Conservation (phyloP, 2,329 filamentous ascomycete genomes). For the Ceratocystis huliohia region DNA sequence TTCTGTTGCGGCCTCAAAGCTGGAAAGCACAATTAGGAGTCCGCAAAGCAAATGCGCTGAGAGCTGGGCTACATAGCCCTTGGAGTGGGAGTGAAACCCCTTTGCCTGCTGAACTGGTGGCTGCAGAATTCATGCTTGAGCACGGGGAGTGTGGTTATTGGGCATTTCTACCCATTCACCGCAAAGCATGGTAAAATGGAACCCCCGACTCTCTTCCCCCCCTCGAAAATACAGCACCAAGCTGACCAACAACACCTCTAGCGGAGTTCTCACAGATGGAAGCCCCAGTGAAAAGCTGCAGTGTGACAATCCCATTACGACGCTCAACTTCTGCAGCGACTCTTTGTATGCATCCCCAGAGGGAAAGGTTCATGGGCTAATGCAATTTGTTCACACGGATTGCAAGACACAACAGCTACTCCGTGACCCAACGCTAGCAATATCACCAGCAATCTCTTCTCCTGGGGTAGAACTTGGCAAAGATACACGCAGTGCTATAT, state of each 20-base stretch:
- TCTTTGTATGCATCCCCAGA: slow-evolving; percentile 7
- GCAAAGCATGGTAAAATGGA: slow-evolving; percentile 13
- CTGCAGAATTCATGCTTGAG: slow-evolving; percentile 3
- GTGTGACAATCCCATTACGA: slow-evolving; percentile 5
- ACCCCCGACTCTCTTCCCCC: not conserved
- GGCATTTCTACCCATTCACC: slow-evolving; percentile 17
- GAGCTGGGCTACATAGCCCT: slow-evolving; percentile 1
- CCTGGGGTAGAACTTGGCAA: slow-evolving; percentile 18
- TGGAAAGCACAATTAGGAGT: slow-evolving; percentile 14
- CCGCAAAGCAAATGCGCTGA: slow-evolving; percentile 12
- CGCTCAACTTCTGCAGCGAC: slow-evolving; percentile 14
- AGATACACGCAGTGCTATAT: slow-evolving; percentile 15
- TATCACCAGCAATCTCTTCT: not conserved
- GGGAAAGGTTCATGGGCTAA: slow-evolving; percentile 10
- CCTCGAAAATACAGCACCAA: not conserved
- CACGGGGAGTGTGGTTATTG: slow-evolving; percentile 17
- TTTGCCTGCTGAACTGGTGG: slow-evolving; percentile 8
- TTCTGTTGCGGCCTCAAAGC: slow-evolving; percentile 12
- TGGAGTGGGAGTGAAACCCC: slow-evolving; percentile 14
- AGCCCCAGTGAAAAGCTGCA: not conserved
- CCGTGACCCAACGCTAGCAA: not conserved
- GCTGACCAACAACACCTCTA: not conserved
- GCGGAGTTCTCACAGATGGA: slow-evolving; percentile 11
- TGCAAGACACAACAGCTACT: slow-evolving; percentile 13
- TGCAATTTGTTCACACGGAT: slow-evolving; percentile 16